Percentiles rank a stretch among this genome's conserved stretches.
Conservation (phyloP, 2,329 filamentous ascomycete genomes). For the Fusarium coicis region DNA sequence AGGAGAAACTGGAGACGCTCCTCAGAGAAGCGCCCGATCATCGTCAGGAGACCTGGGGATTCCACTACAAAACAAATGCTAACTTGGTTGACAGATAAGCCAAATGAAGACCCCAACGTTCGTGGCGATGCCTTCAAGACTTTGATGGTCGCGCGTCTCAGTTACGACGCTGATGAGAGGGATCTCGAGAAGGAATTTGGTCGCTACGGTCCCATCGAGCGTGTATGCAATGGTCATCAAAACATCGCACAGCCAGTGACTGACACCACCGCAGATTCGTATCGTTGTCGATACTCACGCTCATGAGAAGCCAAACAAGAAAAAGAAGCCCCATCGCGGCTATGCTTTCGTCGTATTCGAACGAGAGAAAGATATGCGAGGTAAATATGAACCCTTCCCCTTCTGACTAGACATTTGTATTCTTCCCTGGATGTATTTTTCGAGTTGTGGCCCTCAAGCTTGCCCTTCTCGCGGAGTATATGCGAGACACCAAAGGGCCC, state of each 20-base stretch:
- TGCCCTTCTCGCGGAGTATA: conserved; percentile 53
- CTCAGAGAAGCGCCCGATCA: conserved; percentile 71
- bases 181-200: conserved; percentile 95
- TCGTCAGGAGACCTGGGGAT: conserved; percentile 59
- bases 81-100: conserved; percentile 70
- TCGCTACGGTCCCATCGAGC: conserved; percentile 92
- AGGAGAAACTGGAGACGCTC: conserved; percentile 71
- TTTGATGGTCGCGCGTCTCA: conserved; percentile 88
- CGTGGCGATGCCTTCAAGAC: conserved; percentile 96
- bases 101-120: conserved; percentile 85
- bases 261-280: conserved; percentile 73
- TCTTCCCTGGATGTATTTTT: conserved; percentile 41
- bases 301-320: conserved; percentile 76
- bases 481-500: conserved; percentile 61
- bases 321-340: conserved; percentile 84
- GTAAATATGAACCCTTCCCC: conserved; percentile 67
- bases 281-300: conserved; percentile 83
- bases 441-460: conserved; percentile 57
- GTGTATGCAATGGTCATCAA: conserved; percentile 64
- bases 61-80: conserved; percentile 9
- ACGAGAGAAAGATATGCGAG: conserved; percentile 98
- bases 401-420: conserved; percentile 43
- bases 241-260: background rate
- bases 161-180: conserved; percentile 87
- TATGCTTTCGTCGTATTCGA: conserved; percentile 99